Evolutionary conservation across 225 moss, liverwort and hornwort genomes (phyloP).

Genomic region (Asterella californica): DNA sequence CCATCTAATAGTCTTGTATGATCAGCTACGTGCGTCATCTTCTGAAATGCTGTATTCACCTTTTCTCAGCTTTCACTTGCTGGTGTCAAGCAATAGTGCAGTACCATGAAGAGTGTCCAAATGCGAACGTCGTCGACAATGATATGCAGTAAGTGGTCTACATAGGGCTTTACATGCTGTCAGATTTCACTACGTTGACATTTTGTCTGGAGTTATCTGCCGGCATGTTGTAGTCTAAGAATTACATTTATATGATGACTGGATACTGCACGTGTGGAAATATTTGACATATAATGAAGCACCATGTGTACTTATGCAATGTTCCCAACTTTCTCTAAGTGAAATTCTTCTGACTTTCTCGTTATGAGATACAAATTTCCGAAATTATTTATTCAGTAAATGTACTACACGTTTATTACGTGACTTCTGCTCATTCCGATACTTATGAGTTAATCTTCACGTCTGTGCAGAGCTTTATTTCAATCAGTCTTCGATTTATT

Average conservation of each 20-base stretch:
- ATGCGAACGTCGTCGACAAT: conserved; percentile 52
- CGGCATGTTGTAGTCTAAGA: not conserved
- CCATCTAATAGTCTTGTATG: too few species aligned
- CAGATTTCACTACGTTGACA: not conserved
- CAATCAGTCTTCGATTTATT: conserved; percentile 87
- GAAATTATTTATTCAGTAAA: too few species aligned
- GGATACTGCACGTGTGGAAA: not conserved
- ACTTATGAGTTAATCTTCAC: not conserved
- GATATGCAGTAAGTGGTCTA: conserved; percentile 83
- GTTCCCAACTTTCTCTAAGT: not conserved
- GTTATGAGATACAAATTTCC: not conserved
- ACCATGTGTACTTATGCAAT: not conserved
- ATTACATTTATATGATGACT: not conserved
- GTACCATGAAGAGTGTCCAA: conserved; percentile 67
- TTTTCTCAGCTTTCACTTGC: conserved; percentile 73
- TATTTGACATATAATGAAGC: not conserved
- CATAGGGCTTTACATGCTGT: not conserved
- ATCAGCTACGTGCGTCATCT: not conserved
- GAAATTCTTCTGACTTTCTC: not conserved
- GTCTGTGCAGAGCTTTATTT: conserved; percentile 67
- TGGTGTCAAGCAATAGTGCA: conserved; percentile 94
- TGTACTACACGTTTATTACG: not conserved
- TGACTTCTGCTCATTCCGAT: not conserved
- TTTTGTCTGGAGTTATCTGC: not conserved
- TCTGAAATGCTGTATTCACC: not conserved